Base-by-base conservation (phyloP, 2,329 filamentous ascomycete species). In the Alternaria consortialis region DNA sequence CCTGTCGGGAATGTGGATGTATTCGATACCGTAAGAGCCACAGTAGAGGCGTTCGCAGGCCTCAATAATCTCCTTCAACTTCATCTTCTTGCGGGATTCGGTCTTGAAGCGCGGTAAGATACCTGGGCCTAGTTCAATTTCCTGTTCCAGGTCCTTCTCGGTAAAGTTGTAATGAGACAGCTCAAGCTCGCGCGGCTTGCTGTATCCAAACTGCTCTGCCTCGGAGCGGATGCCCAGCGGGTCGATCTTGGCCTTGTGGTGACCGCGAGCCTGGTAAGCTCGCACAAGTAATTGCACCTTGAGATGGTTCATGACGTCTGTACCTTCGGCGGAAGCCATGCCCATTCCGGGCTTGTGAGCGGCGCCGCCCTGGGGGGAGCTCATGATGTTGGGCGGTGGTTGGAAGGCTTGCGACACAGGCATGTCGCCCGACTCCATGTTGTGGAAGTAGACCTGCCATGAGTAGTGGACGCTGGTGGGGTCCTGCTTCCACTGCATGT, bases 381-480 rank as follows among this genome's bases (percentile, higher is more conserved):
- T 92, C 53, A 98, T 90, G 70, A 99, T 88, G 71, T 91, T 97
- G 15, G 95, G 95, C 47, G 95, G 95, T 69, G 95, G 94, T 69
- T 93, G 93, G 85, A 99, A 99, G 71, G 95, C 95, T 82, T 97
- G 92, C 66, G 94, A 95, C 78, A 97, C 93, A 78, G 94, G 94
- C 93, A 99, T 98, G 76, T 95, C 92, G 80, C 95, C 95, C 69
- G 89, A 91, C 85, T 99, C 95, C 91, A 99, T 97, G 84, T 99
- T 99, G 84, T 90, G 92, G 87, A 99, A 99, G 87, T 99, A 99
- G 78, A 96, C 90, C 84, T 97, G 94, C 95, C 95, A 99, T 80
- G 95, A 99, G 74, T 97, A 87, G 82, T 99, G 95, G 61, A 99
- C 95, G 77, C 92, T 97, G 74, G 89, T 87, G 53, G 95, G 94